Percentiles rank a stretch among this genome's conserved stretches.
These are phyloP conservation scores for Backusella circina DNA, from an alignment of 192 early-diverging fungal species.

Conservation along the genomic window DNA sequence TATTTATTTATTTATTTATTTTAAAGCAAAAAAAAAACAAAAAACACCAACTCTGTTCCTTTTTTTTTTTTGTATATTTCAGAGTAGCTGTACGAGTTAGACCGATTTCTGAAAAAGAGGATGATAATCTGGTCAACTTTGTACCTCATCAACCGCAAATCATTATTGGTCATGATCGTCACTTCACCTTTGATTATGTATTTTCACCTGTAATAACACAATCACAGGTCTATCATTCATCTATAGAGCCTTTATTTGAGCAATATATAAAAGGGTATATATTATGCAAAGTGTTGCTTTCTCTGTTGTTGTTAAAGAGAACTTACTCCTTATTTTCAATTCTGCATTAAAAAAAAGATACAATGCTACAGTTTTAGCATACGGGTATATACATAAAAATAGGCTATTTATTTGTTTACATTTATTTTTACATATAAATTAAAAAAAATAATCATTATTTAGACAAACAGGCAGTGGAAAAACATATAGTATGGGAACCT, in stretches of 20 bases:
- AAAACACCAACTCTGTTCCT: background rate
- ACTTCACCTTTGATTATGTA: constrained; percentile 70
- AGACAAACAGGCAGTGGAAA: constrained; percentile 90
- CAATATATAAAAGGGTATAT: constrained; percentile 70
- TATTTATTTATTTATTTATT: background rate
- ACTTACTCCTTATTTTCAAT: background rate
- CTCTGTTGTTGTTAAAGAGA: background rate
- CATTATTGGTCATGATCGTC: constrained; percentile 50
- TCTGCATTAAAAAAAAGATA: constrained; percentile 45
- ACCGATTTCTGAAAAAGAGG: constrained; percentile 71
- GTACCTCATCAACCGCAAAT: constrained; percentile 51
- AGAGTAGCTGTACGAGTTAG: constrained; percentile 79
- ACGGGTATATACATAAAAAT: constrained; percentile 50
- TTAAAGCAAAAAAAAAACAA: background rate
- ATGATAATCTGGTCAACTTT: constrained; percentile 52
- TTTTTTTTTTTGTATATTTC: background rate
- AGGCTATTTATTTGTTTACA: background rate
- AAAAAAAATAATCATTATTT: background rate
- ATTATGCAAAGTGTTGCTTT: background rate
- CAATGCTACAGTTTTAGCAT: constrained; percentile 91
- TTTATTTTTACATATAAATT: background rate
- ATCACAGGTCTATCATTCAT: constrained; percentile 52
- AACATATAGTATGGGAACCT: constrained; percentile 92
- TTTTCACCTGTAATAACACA: constrained; percentile 56
- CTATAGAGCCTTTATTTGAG: constrained; percentile 57